Evolutionary conservation across 2,329 filamentous ascomycete genomes (phyloP).

Genomic region (Orbilia ellipsospora): DNA sequence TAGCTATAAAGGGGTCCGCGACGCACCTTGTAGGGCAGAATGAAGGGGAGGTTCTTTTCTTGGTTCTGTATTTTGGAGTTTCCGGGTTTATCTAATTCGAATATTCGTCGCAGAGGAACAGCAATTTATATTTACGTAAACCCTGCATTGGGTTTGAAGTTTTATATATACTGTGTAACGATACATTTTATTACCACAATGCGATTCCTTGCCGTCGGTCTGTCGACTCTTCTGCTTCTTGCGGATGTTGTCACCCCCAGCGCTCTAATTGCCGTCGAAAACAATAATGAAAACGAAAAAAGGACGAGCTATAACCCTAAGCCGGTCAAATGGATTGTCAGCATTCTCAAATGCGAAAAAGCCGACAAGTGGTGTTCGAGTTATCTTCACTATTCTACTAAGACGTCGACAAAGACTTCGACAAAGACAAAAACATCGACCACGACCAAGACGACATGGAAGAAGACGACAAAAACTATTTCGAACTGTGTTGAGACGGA

Average conservation of each 20-base stretch:
- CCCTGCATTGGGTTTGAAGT: too few relatives aligned
- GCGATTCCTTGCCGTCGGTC: constrained; percentile 11
- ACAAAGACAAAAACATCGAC: constrained; percentile 14
- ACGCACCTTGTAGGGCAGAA: background rate
- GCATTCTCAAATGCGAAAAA: constrained; percentile 28
- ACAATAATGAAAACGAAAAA: constrained; percentile 11
- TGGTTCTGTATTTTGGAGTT: background rate
- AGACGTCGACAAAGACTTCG: constrained; percentile 22
- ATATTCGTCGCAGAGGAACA: background rate
- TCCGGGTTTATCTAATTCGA: background rate
- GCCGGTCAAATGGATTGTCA: constrained; percentile 14
- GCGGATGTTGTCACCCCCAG: background rate
- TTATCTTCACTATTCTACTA: constrained; percentile 22
- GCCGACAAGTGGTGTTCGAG: constrained; percentile 20
- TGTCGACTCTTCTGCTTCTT: background rate
- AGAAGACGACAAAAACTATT: constrained; percentile 5
- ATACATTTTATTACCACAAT: constrained; percentile 7
- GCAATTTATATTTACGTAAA: background rate
- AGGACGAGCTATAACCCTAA: background rate
- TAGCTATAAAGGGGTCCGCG: background rate
- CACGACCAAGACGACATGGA: constrained; percentile 3
- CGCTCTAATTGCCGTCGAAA: background rate
- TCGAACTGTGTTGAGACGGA: constrained; percentile 20
- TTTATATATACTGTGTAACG: too few relatives aligned
- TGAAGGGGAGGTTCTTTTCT: background rate